Base-by-base conservation (phyloP, 1,284 basidiomycete genomes). In the Thelephora terrestris region DNA sequence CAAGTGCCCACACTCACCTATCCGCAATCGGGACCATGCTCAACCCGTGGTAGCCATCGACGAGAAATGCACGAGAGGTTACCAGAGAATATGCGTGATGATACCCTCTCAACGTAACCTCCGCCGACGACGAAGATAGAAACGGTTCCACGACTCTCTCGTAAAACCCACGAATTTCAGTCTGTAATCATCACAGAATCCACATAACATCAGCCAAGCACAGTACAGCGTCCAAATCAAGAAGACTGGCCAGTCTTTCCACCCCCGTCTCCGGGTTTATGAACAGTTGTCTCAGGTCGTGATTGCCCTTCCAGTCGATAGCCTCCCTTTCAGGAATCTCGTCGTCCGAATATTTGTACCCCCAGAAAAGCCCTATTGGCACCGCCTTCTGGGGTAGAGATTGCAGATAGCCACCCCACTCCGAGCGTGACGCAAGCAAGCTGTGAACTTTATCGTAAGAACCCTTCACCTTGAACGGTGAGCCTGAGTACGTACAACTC, bases 11-110 rank as follows among this genome's bases (percentile, higher is more conserved):
- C 10, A 75, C 86, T 66, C 61, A 90, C 78, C 81, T 75, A 64
- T 95, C 92, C 24, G 91, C 91, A 52, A 94, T 77, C 1, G 92
- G 91, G 12, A 93, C 89, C 77, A 97, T 86, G 1, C 86, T 78
- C 18, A 93, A 70, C 1, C 82, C 81, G 63, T 94, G 90, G 62
- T 82, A 93, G 4, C 81, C 74, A 62, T 96, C 92, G 47, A 94
- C 80, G 47, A 89, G 68, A 66, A 97, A 97, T 0, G 92, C 85
- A 36, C 92, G 75, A 3, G 91, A 91, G 9, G 83, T 86, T 37
- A 94, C 88, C 24, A 95, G 75, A 3, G 81, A 76, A 65, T 85
- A 94, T 1, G 88, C 82, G 50, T 76, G 73, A 47, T 76, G 69
- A 58, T 87, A 91, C 2, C 74, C 77, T 17, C 63, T 51, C 48